Conservation (phyloP, 2,329 filamentous ascomycete genomes). For the Nothomitra cinnamomea region DNA sequence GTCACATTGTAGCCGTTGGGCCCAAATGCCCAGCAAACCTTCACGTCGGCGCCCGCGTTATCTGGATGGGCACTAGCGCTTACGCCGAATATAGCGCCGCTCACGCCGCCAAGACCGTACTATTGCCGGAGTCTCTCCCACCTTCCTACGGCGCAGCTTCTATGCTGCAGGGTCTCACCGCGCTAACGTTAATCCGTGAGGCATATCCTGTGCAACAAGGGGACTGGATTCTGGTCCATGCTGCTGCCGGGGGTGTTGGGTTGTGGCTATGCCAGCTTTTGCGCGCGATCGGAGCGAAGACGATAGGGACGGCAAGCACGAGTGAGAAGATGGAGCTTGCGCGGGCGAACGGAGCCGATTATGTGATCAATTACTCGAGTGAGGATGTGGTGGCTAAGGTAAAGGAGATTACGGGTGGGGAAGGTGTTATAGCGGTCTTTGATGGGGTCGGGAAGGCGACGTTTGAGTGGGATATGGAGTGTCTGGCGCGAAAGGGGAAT, state of each 20-base stretch:
- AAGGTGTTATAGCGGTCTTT: slow-evolving; percentile 63
- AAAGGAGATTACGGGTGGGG: slow-evolving; percentile 50
- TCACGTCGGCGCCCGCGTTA: slow-evolving; percentile 51
- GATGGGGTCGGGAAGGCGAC: slow-evolving; percentile 77
- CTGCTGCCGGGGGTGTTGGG: slow-evolving; percentile 70
- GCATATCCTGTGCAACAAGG: slow-evolving; percentile 52
- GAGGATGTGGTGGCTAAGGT: slow-evolving; percentile 43
- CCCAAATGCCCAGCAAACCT: slow-evolving; percentile 37
- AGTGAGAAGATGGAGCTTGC: slow-evolving; percentile 56
- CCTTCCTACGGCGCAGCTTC: slow-evolving; percentile 49
- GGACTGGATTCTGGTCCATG: slow-evolving; percentile 72
- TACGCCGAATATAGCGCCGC: slow-evolving; percentile 44
- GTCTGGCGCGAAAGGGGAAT: slow-evolving; percentile 59
- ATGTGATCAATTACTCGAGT: slow-evolving; percentile 49
- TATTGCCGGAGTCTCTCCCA: slow-evolving; percentile 44
- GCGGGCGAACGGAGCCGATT: slow-evolving; percentile 50
- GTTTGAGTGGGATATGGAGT: slow-evolving; percentile 61
- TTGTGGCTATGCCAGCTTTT: slow-evolving; percentile 61
- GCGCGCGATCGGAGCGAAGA: slow-evolving; percentile 51
- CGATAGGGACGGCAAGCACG: slow-evolving; percentile 65
- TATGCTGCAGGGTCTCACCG: slow-evolving; percentile 69
- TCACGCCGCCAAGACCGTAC: slow-evolving; percentile 36
- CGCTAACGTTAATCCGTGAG: slow-evolving; percentile 62
- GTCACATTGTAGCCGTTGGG: slow-evolving; percentile 47
- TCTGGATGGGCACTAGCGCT: slow-evolving; percentile 40